Evolutionary conservation across 2,329 filamentous ascomycete genomes (phyloP).

Genomic region (Neoascochyta sp.): DNA sequence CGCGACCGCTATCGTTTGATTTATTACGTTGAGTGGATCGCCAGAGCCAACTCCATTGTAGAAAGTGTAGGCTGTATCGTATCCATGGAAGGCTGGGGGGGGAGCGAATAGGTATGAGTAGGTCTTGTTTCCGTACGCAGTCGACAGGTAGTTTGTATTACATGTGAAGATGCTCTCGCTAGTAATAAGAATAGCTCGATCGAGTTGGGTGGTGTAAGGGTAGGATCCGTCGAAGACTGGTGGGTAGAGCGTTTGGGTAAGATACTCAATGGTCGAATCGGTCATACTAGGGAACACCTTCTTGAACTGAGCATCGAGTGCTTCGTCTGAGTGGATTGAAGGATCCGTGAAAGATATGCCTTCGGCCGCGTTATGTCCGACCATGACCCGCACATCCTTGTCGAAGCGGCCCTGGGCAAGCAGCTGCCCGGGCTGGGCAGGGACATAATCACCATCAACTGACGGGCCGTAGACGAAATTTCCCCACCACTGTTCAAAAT

Average conservation of each 20-base stretch:
- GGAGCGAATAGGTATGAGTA: constrained; percentile 54
- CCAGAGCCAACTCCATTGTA: constrained; percentile 30
- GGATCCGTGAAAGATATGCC: constrained; percentile 45
- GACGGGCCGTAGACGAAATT: constrained; percentile 32
- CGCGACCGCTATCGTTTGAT: constrained; percentile 40
- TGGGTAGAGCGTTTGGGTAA: constrained; percentile 49
- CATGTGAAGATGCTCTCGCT: constrained; percentile 49
- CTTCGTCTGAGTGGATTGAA: constrained; percentile 32
- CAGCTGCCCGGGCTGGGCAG: constrained; percentile 31
- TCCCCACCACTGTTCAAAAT: too few species aligned
- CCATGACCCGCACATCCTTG: constrained; percentile 34
- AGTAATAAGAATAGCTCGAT: constrained; percentile 42
- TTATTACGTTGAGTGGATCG: constrained; percentile 17
- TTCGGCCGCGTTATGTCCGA: constrained; percentile 46
- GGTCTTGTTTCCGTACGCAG: constrained; percentile 46
- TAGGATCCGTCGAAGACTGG: constrained; percentile 46
- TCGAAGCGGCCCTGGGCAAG: constrained; percentile 39
- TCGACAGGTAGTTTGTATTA: constrained; percentile 51
- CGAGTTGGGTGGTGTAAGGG: constrained; percentile 46
- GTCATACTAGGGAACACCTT: constrained; percentile 30
- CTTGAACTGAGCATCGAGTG: constrained; percentile 24
- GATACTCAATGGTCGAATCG: constrained; percentile 37
- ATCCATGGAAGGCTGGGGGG: constrained; percentile 52
- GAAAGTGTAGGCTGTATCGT: constrained; percentile 53
- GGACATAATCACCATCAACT: constrained; percentile 35